These are phyloP conservation scores for Haplographium delicatum DNA, from an alignment of 495 filamentous ascomycete species.

Conservation along the genomic window DNA sequence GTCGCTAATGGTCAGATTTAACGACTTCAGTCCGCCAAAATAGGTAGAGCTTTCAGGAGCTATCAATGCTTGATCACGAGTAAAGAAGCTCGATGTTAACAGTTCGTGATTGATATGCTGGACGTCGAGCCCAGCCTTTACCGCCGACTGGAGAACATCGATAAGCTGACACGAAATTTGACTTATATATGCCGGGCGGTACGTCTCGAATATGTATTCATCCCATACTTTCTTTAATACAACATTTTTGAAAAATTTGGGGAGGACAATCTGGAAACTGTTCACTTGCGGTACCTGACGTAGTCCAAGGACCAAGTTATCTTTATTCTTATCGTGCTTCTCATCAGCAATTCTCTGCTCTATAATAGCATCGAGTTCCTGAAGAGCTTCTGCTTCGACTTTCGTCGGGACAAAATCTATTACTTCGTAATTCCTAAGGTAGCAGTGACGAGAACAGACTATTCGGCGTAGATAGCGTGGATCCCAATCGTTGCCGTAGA, in stretches of 20 bases:
- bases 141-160: constrained; percentile 9
- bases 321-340: background rate
- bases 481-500: constrained; percentile 11
- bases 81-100: constrained; percentile 4
- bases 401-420: constrained; percentile 9
- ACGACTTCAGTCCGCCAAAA: constrained; percentile 1
- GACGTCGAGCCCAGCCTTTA: constrained; percentile 8
- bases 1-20: constrained; percentile 1
- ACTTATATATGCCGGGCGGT: background rate
- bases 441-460: constrained; percentile 2
- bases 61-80: background rate
- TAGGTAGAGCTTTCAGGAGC: background rate
- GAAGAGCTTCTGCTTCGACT: constrained; percentile 5
- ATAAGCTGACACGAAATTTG: background rate
- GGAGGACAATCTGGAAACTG: background rate
- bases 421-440: background rate
- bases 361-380: constrained; percentile 9
- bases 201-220: constrained; percentile 3
- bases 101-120: constrained; percentile 4
- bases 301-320: constrained; percentile 2
- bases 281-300: background rate
- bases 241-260: constrained; percentile 9
- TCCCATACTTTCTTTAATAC: constrained; percentile 15
- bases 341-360: constrained; percentile 5
- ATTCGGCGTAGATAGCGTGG: constrained; percentile 5